Evolutionary conservation across 2,329 filamentous ascomycete species (phyloP), one percentile per base, ranked within the genome.

Genomic region (Pseudocercospora macadamiae): DNA sequence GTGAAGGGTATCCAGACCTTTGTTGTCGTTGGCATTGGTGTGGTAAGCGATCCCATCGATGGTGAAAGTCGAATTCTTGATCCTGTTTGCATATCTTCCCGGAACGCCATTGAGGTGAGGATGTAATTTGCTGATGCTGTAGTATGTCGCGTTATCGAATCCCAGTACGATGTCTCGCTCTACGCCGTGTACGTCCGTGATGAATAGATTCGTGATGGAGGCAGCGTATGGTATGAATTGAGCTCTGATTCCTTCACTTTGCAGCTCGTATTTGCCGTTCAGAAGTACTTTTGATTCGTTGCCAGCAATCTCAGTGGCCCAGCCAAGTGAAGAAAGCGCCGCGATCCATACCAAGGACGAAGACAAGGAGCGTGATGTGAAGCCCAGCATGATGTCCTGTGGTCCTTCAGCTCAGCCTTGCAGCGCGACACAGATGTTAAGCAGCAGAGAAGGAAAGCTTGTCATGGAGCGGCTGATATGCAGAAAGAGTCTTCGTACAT

Each of bases 11-110:
- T 83, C 75, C 5, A 66, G 63, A 4, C 80, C 80, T 25, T 66
- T 71, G 42, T 83, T 74, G 62, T 83, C 81, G 61, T 82, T 83
- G 36, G 76, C 71, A 3, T 79, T 74, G 16, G 80, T 74, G 23
- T 82, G 73, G 63, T 79, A 83, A 4, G 70, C 73, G 7, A 70
- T 65, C n/a, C 74, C 77, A 51, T 80, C 77, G 54, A 83, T 73
- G 30, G 72, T 72, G 67, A 84, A 84, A 3, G 80, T 82, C 69
- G 79, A 87, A 79, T 92, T 91, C 80, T 85, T 86, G 79, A 92
- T 92, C 64, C 89, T 86, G 74, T 93, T 93, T 59, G 89, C 89
- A 71, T 93, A 93, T 55, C 89, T 86, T 47, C 75, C 89, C 0
- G 88, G 88, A 0, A 93, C 85, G 61, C 85, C 82, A 47, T 89